Evolutionary conservation across 73 alveolate species (phyloP), one percentile per base, ranked within the genome.

Genomic region (Paramecium tetraurelia): DNA sequence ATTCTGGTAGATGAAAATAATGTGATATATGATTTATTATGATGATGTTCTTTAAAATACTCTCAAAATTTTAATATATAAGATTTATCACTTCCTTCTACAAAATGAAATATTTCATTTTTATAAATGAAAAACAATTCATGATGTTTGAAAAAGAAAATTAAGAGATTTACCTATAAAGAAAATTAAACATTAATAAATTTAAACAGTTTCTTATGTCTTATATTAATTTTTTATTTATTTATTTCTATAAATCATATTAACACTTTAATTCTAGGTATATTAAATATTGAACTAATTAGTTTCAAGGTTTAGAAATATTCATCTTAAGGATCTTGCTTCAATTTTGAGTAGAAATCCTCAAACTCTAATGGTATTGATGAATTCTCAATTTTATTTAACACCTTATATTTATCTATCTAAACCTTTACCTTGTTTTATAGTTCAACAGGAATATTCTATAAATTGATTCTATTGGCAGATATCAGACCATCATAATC

Each of bases 221-320:
- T 4, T 58, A 1, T 21, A 3, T 59, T 9, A 21, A 16, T 3
- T 16, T 59, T 24, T 59, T 27, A 16, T 59, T 40, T 40, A 40
- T 24, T 59, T 6, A 16, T 59, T 40, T 40, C 8, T 40, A 40
- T 58, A 22, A 68, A 22, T 76, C 89, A 76, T 76, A 76, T 33
- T 20, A 76, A 29, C n/a, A 76, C 89, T 43, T 76, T 76, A 16
- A 76, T 76, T 41, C 70, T 76, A 10, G 89, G n/a, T 38, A 76
- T 76, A 4, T 18, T 14, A 20, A 76, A 40, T 3, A 40, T 40
- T 12, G 41, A 24, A 76, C 89, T 40, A 33, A 76, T 18, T 76
- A 24, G 18, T 76, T 41, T 40, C 38, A 76, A 29, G 9, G 48
- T 14, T 6, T 21, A n/a, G 20, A 40, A 76, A 41, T 76, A 76